Evolutionary conservation across 176 grass and related monocot genomes (phyloP), one percentile per base, ranked within the genome.

Genomic region (Triticum turgidum): DNA sequence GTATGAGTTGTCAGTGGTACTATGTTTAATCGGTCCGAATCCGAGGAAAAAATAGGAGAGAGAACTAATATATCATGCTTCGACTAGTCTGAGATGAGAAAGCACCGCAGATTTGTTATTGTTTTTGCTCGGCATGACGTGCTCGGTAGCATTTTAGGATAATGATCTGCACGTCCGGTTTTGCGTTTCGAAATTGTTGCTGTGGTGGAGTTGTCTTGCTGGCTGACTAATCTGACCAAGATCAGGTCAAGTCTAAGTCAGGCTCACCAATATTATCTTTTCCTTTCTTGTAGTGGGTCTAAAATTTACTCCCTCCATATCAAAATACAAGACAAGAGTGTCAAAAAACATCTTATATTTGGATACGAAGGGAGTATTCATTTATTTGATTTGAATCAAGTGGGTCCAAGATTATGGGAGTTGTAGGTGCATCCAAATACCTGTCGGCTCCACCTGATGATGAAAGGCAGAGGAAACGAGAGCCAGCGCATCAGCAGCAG

Each of bases 231-330:
- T 12, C 30, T 76, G 49, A 67, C 45, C 27, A 52, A 51, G 81
- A 85, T 69, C 49, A 34, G 29, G 37, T 76, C 79, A 86, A 84
- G 64, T 83, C 84, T 54, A 52, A 17, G 49, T 52, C 63, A 79
- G 70, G 17, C 41, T 49, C 45, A 47, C 11, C 44, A 47, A 47
- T 12, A 47, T 47, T 47, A 47, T 47, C 44, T 47, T 47, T 47
- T 47, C 44, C 3, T 44, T 13, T 47, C 4, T 47, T 47, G 3
- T 13, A 47, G 44, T 13, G 11, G 44, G 44, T 47, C 44, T 13
- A 47, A 47, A 11, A 47, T 47, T 47, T 12, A 45, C 42, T 12
- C 42, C 42, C 42, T 11, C 41, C 1, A 0, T 45, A 3, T 45
- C 42, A 45, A 45, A 45, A 45, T 12, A 45, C 4, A 45, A 12